phyloP scores from a whole-genome alignment of 345 rosid genomes.

The Noccaea bulbosa region DNA sequence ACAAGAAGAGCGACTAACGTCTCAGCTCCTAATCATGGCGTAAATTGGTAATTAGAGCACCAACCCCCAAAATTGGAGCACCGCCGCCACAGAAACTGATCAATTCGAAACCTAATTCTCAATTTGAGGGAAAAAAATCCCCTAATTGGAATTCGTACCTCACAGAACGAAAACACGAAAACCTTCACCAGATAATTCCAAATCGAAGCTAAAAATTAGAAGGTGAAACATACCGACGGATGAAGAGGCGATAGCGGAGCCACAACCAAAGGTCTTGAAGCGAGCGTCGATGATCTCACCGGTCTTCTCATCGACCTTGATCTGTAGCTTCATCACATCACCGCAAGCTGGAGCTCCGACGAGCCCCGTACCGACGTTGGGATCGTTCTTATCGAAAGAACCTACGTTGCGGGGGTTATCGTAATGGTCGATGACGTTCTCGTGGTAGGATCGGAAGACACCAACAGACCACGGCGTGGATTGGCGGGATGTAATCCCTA shows the following conservation, averaged over 20 bases:
- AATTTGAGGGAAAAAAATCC: not conserved
- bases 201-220: not conserved
- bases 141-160: not conserved
- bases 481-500: conserved; percentile 47
- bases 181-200: not conserved
- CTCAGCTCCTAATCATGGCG: not conserved
- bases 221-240: conserved; percentile 68
- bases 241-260: conserved; percentile 96
- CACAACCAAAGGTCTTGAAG: conserved; percentile 98
- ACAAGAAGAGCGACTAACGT: not conserved
- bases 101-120: not conserved
- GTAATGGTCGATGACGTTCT: conserved; percentile 96
- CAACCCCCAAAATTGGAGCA: not conserved
- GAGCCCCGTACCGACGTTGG: conserved; percentile 83
- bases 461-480: conserved; percentile 42
- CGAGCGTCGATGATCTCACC: conserved; percentile 90
- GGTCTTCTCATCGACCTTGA: conserved; percentile 82
- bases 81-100: not conserved
- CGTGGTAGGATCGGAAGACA: conserved; percentile 67
- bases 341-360: conserved; percentile 99
- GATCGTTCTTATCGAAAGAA: conserved; percentile 89
- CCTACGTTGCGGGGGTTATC: conserved; percentile 96
- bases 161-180: not conserved
- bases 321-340: conserved; percentile 98
- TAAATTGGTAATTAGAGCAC: not conserved